Evolutionary conservation across 345 rosid genomes (phyloP), one percentile per base, ranked within the genome.

Genomic region (Eucalyptus pauciflora): DNA sequence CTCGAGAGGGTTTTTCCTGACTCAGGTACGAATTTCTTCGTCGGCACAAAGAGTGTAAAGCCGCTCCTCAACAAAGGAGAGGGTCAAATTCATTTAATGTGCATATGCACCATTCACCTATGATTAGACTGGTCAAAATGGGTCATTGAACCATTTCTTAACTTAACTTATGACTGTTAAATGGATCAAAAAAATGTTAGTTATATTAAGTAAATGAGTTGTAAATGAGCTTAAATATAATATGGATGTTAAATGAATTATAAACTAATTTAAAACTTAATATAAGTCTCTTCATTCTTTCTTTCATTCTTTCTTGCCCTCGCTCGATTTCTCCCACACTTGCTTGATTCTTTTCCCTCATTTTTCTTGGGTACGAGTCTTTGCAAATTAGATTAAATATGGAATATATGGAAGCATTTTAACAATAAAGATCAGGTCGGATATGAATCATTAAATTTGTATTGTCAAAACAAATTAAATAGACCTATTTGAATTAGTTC

Each of bases 401-500:
- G 5, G 6, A 56, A 24, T 24, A 24, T 56, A 56, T 20, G 5
- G 6, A 56, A 56, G 1, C 4, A 8, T 8, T 24, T 56, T 56
- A 56, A 56, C 29, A 24, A 24, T 24, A 56, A 24, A 52, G 4
- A 52, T 52, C 4, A 4, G 56, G 0, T 52, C 0, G 24, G 24
- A 52, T 1, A 52, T 52, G 1, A 52, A 24, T 7, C 24, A 52
- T 24, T 52, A 52, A 52, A 52, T 52, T 52, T 52, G 1, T 52
- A 52, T 52, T 18, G 22, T 8, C 13, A 10, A 56, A 22, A 56
- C 27, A 56, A 10, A 8, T 56, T 24, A 56, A 56, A 56, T 9
- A 25, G 0, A 22, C 0, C 3, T 24, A 10, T 56, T 56, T 56
- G 3, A 3, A 56, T 56, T 56, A 27, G 29, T 9, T 22, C 29